Evolutionary conservation across 208 protist species (phyloP).

Genomic region (Wallacemonas sp.): DNA sequence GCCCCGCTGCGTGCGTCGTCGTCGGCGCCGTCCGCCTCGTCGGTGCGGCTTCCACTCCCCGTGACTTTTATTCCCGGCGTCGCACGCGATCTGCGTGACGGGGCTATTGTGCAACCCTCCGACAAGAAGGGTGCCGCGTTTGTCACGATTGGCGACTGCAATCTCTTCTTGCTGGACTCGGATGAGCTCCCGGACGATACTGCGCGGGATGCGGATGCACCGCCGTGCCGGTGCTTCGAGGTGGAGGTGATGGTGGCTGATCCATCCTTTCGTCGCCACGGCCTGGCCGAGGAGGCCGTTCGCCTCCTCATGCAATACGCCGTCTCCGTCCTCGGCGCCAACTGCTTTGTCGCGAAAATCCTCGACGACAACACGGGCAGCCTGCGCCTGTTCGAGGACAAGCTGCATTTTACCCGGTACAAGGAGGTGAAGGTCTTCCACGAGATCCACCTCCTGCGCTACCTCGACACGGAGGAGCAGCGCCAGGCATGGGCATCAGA

Average conservation of each 20-base stretch:
- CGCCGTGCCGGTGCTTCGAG: slow-evolving; percentile 58
- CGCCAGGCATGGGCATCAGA: slow-evolving; percentile 26
- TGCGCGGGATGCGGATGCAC: too few relatives aligned
- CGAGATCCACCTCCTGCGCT: slow-evolving; percentile 66
- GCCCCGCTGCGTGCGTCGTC: not conserved
- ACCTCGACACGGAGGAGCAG: slow-evolving; percentile 34
- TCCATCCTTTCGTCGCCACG: slow-evolving; percentile 49
- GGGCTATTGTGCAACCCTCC: not conserved
- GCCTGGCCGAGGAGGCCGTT: slow-evolving; percentile 75
- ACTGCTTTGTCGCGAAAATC: slow-evolving; percentile 90
- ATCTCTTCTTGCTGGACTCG: slow-evolving; percentile 72
- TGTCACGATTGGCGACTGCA: slow-evolving; percentile 91
- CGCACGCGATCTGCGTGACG: not conserved
- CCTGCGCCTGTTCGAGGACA: slow-evolving; percentile 67
- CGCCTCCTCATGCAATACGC: slow-evolving; percentile 89
- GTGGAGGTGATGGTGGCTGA: slow-evolving; percentile 93
- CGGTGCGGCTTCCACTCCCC: not conserved
- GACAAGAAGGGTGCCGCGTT: slow-evolving; percentile 14
- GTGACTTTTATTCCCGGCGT: slow-evolving; percentile 1
- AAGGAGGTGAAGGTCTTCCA: slow-evolving; percentile 87
- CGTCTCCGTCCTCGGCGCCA: slow-evolving; percentile 54
- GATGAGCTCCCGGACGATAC: slow-evolving; percentile 23
- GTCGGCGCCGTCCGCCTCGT: not conserved
- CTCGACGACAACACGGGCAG: slow-evolving; percentile 73
- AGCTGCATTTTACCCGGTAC: slow-evolving; percentile 64